Evolutionary conservation across 805 yeast genomes (phyloP).

Genomic region (Hanseniaspora clermontiae): DNA sequence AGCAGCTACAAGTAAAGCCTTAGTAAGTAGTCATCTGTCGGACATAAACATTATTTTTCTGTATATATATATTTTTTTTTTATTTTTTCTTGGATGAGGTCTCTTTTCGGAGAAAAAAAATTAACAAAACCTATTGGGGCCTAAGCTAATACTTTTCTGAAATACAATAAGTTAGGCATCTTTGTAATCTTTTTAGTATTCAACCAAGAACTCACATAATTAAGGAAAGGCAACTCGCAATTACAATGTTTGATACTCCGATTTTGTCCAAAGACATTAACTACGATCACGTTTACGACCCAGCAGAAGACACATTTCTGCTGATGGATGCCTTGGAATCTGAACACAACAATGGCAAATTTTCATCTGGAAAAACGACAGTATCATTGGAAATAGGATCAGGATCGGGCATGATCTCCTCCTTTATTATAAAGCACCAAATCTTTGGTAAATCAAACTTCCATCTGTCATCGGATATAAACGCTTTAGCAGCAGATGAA

Average conservation of each 20-base stretch:
- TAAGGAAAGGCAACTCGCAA: no score
- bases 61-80: no score
- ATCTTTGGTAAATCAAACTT: slow-evolving; percentile 34
- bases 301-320: slow-evolving; percentile 84
- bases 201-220: no score
- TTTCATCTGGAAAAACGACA: slow-evolving; percentile 31
- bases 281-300: slow-evolving; percentile 75
- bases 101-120: no score
- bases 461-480: slow-evolving; percentile 64
- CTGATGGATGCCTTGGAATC: slow-evolving; percentile 68
- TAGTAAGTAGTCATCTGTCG: background rate
- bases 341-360: slow-evolving; percentile 25
- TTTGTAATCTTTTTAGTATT: no score
- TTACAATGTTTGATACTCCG: slow-evolving; percentile 9
- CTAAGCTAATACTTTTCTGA: no score
- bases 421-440: slow-evolving; percentile 50
- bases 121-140: no score
- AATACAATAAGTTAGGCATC: no score
- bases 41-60: background rate
- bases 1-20: no score
- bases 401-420: slow-evolving; percentile 80
- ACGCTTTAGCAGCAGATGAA: slow-evolving; percentile 58
- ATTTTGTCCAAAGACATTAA: slow-evolving; percentile 32
- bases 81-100: no score
- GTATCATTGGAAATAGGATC: slow-evolving; percentile 74